Evolutionary conservation across 345 rosid genomes (phyloP).

Genomic region (Citrus unshiu): DNA sequence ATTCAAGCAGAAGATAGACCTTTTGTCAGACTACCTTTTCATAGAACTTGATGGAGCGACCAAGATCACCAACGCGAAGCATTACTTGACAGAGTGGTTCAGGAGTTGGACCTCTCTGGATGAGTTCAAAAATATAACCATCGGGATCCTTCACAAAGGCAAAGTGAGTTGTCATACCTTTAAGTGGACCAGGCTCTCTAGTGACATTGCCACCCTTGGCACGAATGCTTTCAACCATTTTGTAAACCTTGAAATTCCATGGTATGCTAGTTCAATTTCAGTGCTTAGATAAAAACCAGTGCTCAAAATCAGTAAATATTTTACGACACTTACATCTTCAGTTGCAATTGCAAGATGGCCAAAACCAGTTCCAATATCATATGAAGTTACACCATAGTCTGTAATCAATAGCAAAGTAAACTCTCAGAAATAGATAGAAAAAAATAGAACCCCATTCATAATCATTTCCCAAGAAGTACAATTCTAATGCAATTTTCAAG

Average conservation of each 20-base stretch:
- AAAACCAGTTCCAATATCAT: slow-evolving; percentile 93
- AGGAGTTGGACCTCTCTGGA: slow-evolving; percentile 84
- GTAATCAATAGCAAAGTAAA: slow-evolving; percentile 12
- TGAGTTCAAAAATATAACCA: slow-evolving; percentile 81
- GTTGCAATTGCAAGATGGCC: slow-evolving; percentile 94
- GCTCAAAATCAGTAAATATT: background rate
- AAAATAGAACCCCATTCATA: background rate
- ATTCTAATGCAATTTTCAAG: background rate
- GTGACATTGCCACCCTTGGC: slow-evolving; percentile 78
- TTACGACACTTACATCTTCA: slow-evolving; percentile 53
- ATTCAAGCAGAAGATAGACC: background rate
- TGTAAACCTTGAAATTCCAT: slow-evolving; percentile 48
- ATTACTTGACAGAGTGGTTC: slow-evolving; percentile 95
- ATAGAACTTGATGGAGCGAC: slow-evolving; percentile 78
- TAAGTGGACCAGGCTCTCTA: slow-evolving; percentile 91
- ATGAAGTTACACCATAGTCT: slow-evolving; percentile 86
- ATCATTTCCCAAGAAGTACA: background rate
- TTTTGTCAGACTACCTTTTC: slow-evolving; percentile 56
- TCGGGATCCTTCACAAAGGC: slow-evolving; percentile 98
- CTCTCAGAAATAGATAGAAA: background rate
- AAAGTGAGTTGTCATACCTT: slow-evolving; percentile 67
- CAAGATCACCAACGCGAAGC: slow-evolving; percentile 92
- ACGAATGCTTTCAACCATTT: slow-evolving; percentile 66
- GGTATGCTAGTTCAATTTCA: background rate
- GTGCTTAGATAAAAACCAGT: background rate